Evolutionary conservation across 139 green algal species (phyloP), one percentile per base, ranked within the genome.

Genomic region (Picochlorum sp.): DNA sequence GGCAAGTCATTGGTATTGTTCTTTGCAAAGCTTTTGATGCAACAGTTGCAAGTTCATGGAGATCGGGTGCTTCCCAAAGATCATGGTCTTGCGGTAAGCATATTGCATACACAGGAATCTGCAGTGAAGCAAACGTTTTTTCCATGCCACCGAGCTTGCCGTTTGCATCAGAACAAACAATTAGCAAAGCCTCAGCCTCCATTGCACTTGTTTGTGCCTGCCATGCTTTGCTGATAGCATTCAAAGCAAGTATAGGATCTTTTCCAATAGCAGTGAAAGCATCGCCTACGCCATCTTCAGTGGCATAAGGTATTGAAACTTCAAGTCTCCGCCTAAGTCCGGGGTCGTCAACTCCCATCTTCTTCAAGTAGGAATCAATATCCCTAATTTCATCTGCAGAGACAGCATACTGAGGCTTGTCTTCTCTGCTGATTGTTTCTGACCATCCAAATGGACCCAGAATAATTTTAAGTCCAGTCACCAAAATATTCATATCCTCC

Each of bases 281-380:
- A 50, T 32, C 9, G 18, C 28, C 43, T 13, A 68, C 50, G 13
- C 25, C 24, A 39, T 63, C 26, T 36, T 32, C 41, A 39, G 32
- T 45, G 18, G 37, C 61, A 57, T 59, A 63, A 4, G 77, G 74
- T 26, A 80, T 52, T 1, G 53, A 20, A 18, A 41, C 43, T 18
- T 75, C 72, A 36, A 86, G 61, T 22, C 65, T 55, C 35, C 25
- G 47, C 40, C 70, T 68, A n/a, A 76, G 41, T 30, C 44, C 60
- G 7, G 55, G 52, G 51, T 79, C 69, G 29, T 64, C 69, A 3
- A 94, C 80, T 0, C 86, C 86, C 86, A 94, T 94, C 50, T 82
- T 65, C 33, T 76, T 40, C 45, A 94, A 68, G 60, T 94, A 93
- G 32, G 64, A 67, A 26, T 85, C 73, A 31, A 94, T 69, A 13